These are phyloP conservation scores for Penicillium aurantiogriseum DNA, from an alignment of 2,329 filamentous ascomycete genomes.

Conservation along the genomic window DNA sequence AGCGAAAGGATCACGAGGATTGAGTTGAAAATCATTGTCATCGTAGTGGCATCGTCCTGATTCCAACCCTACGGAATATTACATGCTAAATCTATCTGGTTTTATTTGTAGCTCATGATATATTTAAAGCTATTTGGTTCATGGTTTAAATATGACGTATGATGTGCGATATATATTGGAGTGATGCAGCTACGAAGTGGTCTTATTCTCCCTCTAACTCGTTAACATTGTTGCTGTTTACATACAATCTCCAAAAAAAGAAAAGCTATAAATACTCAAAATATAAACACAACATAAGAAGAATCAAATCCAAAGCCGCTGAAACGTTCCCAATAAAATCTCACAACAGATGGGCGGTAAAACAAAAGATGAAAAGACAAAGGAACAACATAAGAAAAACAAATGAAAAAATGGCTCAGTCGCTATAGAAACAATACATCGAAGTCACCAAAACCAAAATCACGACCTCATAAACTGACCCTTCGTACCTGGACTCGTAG, in stretches of 20 bases:
- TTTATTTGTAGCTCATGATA: neutral
- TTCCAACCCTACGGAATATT: too few relatives aligned
- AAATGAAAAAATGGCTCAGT: neutral
- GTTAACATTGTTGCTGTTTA: neutral
- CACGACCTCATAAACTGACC: constrained; percentile 9
- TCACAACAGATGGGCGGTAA: neutral
- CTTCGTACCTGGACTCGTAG: constrained; percentile 18
- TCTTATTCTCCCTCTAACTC: neutral
- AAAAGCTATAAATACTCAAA: constrained; percentile 1
- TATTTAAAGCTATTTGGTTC: neutral
- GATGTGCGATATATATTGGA: neutral
- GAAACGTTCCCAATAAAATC: neutral
- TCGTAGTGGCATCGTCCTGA: too few relatives aligned
- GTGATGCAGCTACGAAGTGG: neutral
- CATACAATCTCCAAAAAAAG: constrained; percentile 3
- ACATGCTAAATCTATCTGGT: too few relatives aligned
- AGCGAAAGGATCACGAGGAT: too few relatives aligned
- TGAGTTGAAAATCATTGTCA: too few relatives aligned
- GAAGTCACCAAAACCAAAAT: neutral
- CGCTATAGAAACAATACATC: neutral
- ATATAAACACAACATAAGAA: neutral
- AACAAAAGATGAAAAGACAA: neutral
- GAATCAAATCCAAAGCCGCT: neutral
- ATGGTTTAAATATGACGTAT: too few relatives aligned
- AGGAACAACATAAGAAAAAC: neutral